These are phyloP conservation scores for Babjeviella inositovora DNA, from an alignment of 805 yeast species.

Conservation along the genomic window DNA sequence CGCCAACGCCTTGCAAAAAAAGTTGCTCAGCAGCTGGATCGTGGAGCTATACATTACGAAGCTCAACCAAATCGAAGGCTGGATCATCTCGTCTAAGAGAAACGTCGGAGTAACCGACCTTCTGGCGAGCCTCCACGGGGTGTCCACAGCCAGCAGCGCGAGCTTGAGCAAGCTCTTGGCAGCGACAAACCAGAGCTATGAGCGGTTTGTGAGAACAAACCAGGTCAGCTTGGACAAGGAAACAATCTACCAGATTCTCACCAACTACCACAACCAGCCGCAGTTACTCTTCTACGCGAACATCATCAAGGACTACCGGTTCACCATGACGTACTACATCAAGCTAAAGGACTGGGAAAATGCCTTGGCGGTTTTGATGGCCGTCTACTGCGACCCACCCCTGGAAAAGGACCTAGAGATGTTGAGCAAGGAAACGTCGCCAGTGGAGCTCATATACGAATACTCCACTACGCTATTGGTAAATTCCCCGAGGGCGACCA, in stretches of 20 bases:
- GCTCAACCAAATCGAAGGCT: conserved; percentile 22
- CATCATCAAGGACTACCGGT: conserved; percentile 49
- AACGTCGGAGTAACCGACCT: conserved; percentile 1
- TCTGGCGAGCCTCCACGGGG: no score
- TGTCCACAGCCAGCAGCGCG: no score
- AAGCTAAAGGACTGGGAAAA: conserved; percentile 58
- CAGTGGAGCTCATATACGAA: conserved; percentile 43
- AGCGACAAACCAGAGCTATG: no score
- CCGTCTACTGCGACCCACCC: conserved; percentile 24
- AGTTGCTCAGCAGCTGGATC: conserved; percentile 49
- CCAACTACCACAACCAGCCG: conserved; percentile 45
- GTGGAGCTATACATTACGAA: conserved; percentile 38
- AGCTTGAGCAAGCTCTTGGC: no score
- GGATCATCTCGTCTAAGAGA: conserved; percentile 2
- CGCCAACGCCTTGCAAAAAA: conserved; percentile 21
- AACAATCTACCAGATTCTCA: conserved; percentile 59
- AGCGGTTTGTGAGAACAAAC: conserved; percentile 34
- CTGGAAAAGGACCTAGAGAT: no score
- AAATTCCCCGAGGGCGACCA: conserved; percentile 53
- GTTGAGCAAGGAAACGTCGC: no score
- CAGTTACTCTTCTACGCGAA: conserved; percentile 58
- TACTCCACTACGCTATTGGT: conserved; percentile 54
- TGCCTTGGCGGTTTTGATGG: conserved; percentile 42
- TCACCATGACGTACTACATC: conserved; percentile 55
- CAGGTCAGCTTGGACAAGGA: conserved; percentile 37